Evolutionary conservation across 352 stramenopile species (phyloP).

Genomic region (Globisporangium recalcitrans): DNA sequence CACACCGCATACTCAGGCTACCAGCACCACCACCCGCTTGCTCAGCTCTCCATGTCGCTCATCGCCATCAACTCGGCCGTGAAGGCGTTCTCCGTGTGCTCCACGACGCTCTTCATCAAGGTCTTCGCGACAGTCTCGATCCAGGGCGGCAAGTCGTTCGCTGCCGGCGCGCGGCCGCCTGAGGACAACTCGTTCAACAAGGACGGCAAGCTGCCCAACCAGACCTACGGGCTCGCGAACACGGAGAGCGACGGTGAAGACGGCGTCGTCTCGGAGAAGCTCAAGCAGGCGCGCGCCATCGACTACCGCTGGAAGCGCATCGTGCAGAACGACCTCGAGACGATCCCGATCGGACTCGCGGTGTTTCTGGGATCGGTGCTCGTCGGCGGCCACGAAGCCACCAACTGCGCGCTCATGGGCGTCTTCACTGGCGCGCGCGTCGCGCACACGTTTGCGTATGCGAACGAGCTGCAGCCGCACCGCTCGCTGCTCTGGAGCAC

Average conservation of each 20-base stretch:
- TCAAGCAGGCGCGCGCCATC: conserved; percentile 20
- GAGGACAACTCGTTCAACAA: conserved; percentile 16
- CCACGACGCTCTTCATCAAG: conserved; percentile 16
- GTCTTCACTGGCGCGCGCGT: conserved; percentile 36
- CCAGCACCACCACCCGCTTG: not conserved
- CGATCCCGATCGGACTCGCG: conserved; percentile 34
- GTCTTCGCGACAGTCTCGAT: conserved; percentile 13
- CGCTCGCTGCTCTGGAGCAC: conserved; percentile 29
- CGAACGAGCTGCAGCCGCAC: conserved; percentile 35
- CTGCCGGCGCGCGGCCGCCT: conserved; percentile 9
- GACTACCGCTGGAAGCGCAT: conserved; percentile 41
- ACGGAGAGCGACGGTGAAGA: conserved; percentile 10
- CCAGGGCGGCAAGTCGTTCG: conserved; percentile 17
- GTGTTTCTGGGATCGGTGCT: conserved; percentile 41
- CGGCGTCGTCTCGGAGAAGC: conserved; percentile 35
- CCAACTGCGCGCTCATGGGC: conserved; percentile 37
- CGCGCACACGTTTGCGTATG: conserved; percentile 39
- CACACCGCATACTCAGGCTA: not conserved
- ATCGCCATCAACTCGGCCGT: conserved; percentile 4
- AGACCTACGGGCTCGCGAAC: conserved; percentile 7
- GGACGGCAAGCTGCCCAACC: conserved; percentile 2
- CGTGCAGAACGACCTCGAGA: conserved; percentile 45
- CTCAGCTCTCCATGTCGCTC: not conserved
- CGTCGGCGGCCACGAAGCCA: conserved; percentile 32
- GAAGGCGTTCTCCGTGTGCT: conserved; percentile 14